Conservation (phyloP, 1,284 basidiomycete species). For the Boletellus deceptivus region DNA sequence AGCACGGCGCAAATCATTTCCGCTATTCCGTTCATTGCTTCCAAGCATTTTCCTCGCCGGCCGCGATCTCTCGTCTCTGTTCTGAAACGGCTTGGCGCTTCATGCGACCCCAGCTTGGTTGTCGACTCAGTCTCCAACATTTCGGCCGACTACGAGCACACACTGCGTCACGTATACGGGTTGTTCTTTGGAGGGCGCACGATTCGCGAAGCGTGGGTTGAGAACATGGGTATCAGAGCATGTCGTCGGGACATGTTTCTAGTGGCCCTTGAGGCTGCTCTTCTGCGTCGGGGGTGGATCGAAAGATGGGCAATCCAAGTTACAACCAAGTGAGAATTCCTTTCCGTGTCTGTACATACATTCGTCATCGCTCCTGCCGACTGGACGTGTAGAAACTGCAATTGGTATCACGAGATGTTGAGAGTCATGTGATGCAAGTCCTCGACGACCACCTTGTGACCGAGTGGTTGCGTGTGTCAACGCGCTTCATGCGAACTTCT, state of each 20-base stretch:
- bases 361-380: too few relatives aligned
- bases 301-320: slow-evolving; percentile 38
- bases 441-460: too few relatives aligned
- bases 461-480: too few relatives aligned
- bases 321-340: slow-evolving; percentile 12
- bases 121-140: slow-evolving; percentile 43
- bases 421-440: too few relatives aligned
- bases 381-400: too few relatives aligned
- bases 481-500: too few relatives aligned
- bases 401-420: too few relatives aligned
- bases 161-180: slow-evolving; percentile 25
- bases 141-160: slow-evolving; percentile 38
- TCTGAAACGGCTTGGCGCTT: slow-evolving; percentile 19
- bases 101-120: slow-evolving; percentile 36
- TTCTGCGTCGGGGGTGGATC: slow-evolving; percentile 40
- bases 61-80: slow-evolving; percentile 26
- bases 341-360: background rate
- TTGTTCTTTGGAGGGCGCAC: slow-evolving; percentile 30
- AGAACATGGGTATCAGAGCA: slow-evolving; percentile 34
- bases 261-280: slow-evolving; percentile 51
- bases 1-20: slow-evolving; percentile 25
- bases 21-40: slow-evolving; percentile 26
- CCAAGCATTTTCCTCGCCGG: slow-evolving; percentile 13
- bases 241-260: slow-evolving; percentile 52
- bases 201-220: slow-evolving; percentile 31